These are phyloP conservation scores for Pestalotiopsis sp. DNA, from an alignment of 2,329 filamentous ascomycete genomes.

Conservation along the genomic window DNA sequence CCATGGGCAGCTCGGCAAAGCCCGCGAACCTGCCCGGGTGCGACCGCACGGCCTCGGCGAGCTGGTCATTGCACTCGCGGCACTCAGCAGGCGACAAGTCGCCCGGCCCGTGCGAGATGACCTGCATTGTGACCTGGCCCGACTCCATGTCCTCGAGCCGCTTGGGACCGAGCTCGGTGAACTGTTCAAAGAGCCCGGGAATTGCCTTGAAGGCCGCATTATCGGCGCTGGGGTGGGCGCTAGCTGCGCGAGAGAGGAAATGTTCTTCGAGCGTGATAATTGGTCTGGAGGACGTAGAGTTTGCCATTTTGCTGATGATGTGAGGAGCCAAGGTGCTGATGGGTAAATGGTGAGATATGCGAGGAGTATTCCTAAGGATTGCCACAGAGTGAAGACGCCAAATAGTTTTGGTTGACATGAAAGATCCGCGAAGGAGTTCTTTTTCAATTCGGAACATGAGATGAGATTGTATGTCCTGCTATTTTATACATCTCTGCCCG, in stretches of 20 bases:
- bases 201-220: conserved; percentile 10
- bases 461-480: not conserved
- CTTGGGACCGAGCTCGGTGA: conserved; percentile 10
- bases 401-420: not conserved
- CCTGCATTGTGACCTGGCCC: conserved; percentile 9
- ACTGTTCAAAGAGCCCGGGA: conserved; percentile 6
- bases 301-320: not conserved
- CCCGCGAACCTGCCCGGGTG: conserved; percentile 7
- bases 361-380: not conserved
- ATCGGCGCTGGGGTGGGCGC: not conserved
- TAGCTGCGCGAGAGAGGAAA: conserved; percentile 1
- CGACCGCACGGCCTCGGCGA: conserved; percentile 3
- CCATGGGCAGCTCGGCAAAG: conserved; percentile 12
- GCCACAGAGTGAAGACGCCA: not conserved
- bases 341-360: not conserved
- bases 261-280: conserved; percentile 4
- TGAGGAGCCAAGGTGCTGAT: not conserved
- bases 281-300: not conserved
- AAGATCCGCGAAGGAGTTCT: not conserved
- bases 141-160: conserved; percentile 11
- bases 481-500: not conserved
- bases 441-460: not conserved
- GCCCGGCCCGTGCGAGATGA: conserved; percentile 12
- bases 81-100: conserved; percentile 9
- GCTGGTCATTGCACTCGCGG: conserved; percentile 10